phyloP scores from a whole-genome alignment of 768 basidiomycete genomes.

The Boletus eberwhitei region DNA sequence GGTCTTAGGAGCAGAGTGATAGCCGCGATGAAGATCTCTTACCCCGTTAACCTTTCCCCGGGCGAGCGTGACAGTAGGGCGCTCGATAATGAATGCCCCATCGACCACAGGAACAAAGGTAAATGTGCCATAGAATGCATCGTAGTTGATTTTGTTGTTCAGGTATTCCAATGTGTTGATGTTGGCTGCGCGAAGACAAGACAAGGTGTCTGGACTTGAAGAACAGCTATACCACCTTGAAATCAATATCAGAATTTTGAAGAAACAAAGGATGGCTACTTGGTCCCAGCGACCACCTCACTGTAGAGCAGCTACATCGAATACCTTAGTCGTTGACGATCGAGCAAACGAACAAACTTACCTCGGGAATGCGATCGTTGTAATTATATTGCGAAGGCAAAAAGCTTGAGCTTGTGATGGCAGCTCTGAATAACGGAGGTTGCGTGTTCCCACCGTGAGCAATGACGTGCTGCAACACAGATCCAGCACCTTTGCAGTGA shows the following conservation, averaged over 20 bases:
- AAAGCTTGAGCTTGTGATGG: slow-evolving; percentile 7
- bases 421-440: slow-evolving; percentile 3
- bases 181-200: slow-evolving; percentile 4
- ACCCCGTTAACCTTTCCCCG: slow-evolving; percentile 6
- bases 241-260: too few species aligned
- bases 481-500: slow-evolving; percentile 1
- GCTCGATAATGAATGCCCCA: slow-evolving; percentile 1
- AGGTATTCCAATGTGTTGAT: background rate
- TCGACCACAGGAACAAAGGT: slow-evolving; percentile 9
- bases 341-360: background rate
- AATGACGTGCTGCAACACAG: slow-evolving; percentile 8
- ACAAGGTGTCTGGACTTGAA: background rate
- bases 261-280: background rate
- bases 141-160: background rate
- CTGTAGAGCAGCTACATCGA: background rate
- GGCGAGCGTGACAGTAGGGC: background rate
- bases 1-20: background rate
- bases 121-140: slow-evolving; percentile 3
- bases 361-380: slow-evolving; percentile 2
- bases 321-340: background rate
- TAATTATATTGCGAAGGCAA: slow-evolving; percentile 5
- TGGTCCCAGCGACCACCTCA: background rate
- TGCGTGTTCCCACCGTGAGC: slow-evolving; percentile 4
- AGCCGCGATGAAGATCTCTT: background rate
- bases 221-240: background rate